Conservation (phyloP, 2,329 filamentous ascomycete genomes). For the Sporothrix mexicana region DNA sequence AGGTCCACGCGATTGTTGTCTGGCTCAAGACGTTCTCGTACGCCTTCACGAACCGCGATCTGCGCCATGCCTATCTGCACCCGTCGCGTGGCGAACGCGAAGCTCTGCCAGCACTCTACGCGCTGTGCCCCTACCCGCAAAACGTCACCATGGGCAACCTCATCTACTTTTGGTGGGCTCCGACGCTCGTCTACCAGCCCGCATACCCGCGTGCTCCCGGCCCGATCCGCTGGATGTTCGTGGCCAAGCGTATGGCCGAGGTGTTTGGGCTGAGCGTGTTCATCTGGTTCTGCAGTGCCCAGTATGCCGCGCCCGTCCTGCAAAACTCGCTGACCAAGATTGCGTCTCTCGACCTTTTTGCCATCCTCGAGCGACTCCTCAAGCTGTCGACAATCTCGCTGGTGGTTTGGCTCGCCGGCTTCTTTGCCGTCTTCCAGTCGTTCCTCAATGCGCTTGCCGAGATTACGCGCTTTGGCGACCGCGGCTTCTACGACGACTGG, state of each 20-base stretch:
- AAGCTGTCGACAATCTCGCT: slow-evolving; percentile 95
- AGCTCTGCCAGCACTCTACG: slow-evolving; percentile 80
- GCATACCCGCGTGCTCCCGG: slow-evolving; percentile 85
- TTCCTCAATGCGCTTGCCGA: slow-evolving; percentile 91
- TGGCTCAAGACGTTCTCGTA: slow-evolving; percentile 97
- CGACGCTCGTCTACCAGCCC: slow-evolving; percentile 94
- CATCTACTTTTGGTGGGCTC: slow-evolving; percentile 97
- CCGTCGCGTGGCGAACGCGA: slow-evolving; percentile 70
- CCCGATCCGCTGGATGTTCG: slow-evolving; percentile 81
- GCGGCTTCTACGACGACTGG: slow-evolving; percentile 97
- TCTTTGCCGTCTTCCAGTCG: slow-evolving; percentile 95
- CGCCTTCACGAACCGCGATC: slow-evolving; percentile 93
- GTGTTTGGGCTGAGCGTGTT: slow-evolving; percentile 79
- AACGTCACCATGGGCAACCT: slow-evolving; percentile 91
- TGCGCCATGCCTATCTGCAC: slow-evolving; percentile 88
- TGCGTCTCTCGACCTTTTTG: slow-evolving; percentile 75
- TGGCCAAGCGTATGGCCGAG: slow-evolving; percentile 81
- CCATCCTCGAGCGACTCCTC: slow-evolving; percentile 86
- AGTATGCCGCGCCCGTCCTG: slow-evolving; percentile 90
- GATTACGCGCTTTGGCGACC: slow-evolving; percentile 85
- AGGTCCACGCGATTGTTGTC: slow-evolving; percentile 91
- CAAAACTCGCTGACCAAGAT: slow-evolving; percentile 91
- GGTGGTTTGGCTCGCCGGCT: slow-evolving; percentile 95
- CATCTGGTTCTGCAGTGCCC: slow-evolving; percentile 93
- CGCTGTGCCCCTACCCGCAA: slow-evolving; percentile 80